Base-by-base conservation (phyloP, 1,139 yeast species). In the Nadsonia starkeyi-henricii region DNA sequence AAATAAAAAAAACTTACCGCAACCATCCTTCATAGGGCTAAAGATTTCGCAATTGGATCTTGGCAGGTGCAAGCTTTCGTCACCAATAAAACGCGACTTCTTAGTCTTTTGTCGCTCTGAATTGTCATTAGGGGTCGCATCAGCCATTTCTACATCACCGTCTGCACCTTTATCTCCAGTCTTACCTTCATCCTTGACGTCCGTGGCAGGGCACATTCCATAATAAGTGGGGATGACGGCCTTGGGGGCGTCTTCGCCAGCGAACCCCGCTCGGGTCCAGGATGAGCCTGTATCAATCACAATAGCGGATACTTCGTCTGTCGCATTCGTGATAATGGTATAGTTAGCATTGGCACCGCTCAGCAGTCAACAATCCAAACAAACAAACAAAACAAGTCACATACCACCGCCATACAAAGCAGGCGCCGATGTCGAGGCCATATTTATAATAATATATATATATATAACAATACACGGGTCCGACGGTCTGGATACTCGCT, bases 221-320 rank as follows among this genome's bases (percentile, higher is more conserved):
- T 62, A 67, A 45, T 48, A 50, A 0, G 95, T 82, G 1, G 96
- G 85, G 5, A 83, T 66, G 41, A 83, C 78, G 1, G 81, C 69
- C 55, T 83, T 79, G 7, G 98, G 98, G 52, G 79, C 75, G 63
- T 91, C 98, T 54, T 88, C 94, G 9, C 98, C 98, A 3, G 97
- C 94, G 63, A 78, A 89, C 1, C 98, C 98, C 21, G 84, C 78
- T 51, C 93, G 77, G 2, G 96, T 86, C 53, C 78, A 70, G 55
- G 73, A 78, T 12, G 96, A 81, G 23, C 98, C 97, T 0, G 95
- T 89, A 62, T 91, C 98, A 37, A 91, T 72, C 26, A 91, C 95
- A 7, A 91, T 72, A 39, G 98, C 96, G 54, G 86, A 79, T 53
- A 91, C 82, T 64, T 89, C 96, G 65, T 89, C 93, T 51, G 63